Percentiles rank a stretch among this genome's conserved stretches.
These are phyloP conservation scores for Pythium rishiriense DNA, from an alignment of 352 stramenopile genomes.

Conservation along the genomic window DNA sequence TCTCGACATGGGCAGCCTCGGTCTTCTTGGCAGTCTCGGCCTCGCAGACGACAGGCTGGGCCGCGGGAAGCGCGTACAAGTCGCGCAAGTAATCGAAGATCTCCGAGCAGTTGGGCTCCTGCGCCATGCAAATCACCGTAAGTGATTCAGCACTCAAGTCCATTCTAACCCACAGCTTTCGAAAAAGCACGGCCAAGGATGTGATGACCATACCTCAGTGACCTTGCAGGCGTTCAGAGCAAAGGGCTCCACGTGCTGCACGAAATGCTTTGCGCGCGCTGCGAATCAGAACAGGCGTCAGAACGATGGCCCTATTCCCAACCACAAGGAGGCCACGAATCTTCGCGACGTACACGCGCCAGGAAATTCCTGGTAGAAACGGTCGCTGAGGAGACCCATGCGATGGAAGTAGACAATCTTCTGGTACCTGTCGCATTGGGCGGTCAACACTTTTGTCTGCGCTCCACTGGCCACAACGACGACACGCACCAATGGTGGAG, in stretches of 20 bases:
- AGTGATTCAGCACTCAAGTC: too few species aligned
- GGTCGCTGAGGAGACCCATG: constrained; percentile 63
- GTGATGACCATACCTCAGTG: constrained; percentile 40
- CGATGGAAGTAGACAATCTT: constrained; percentile 76
- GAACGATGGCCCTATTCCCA: too few species aligned
- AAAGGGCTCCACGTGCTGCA: constrained; percentile 67
- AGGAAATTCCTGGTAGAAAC: constrained; percentile 65
- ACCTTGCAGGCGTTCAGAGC: constrained; percentile 52
- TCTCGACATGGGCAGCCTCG: constrained; percentile 20
- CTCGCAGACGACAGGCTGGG: constrained; percentile 34
- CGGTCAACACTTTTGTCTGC: too few species aligned
- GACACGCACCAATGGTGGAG: constrained; percentile 54
- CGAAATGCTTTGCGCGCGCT: constrained; percentile 60
- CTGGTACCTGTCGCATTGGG: constrained; percentile 45
- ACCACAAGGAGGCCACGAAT: too few species aligned
- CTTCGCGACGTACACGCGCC: constrained; percentile 39
- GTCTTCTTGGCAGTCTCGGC: constrained; percentile 10
- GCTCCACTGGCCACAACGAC: too few species aligned
- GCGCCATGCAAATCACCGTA: background rate
- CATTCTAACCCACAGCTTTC: too few species aligned
- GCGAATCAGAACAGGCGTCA: background rate
- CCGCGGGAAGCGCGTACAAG: constrained; percentile 50
- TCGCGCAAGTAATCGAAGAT: constrained; percentile 65
- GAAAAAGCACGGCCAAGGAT: background rate
- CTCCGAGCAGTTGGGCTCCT: constrained; percentile 60